Evolutionary conservation across 352 stramenopile genomes (phyloP).

Genomic region (Phytopythium oedochilum): DNA sequence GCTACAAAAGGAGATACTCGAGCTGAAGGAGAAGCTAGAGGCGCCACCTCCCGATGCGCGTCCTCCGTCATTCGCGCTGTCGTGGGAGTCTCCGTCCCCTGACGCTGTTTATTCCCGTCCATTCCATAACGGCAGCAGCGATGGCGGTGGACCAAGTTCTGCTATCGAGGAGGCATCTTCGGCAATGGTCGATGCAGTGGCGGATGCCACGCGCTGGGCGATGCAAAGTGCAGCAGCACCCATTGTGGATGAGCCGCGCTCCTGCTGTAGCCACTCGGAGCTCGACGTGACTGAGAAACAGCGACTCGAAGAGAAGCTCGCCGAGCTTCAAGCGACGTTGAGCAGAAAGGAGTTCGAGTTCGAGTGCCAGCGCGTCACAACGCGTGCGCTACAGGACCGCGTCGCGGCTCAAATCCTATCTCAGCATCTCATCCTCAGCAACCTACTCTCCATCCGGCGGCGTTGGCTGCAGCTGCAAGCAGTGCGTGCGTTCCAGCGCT

Average conservation of each 20-base stretch:
- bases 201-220: slow-evolving; percentile 1
- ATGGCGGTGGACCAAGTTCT: background rate
- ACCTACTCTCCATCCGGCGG: slow-evolving; percentile 24
- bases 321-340: background rate
- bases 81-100: slow-evolving; percentile 1
- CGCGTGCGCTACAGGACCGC: background rate
- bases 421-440: slow-evolving; percentile 17
- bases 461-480: slow-evolving; percentile 16
- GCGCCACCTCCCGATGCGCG: background rate
- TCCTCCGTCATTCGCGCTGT: background rate
- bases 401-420: background rate
- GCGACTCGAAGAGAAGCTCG: background rate
- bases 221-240: background rate
- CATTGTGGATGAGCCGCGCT: background rate
- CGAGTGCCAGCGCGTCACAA: slow-evolving; percentile 1
- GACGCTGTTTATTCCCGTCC: background rate
- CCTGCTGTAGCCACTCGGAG: background rate
- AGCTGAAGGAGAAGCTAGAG: slow-evolving; percentile 40
- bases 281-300: background rate
- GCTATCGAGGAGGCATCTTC: background rate
- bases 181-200: background rate
- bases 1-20: slow-evolving; percentile 27
- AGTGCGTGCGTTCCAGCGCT: slow-evolving; percentile 27
- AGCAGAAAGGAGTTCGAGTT: slow-evolving; percentile 4
- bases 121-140: background rate